Evolutionary conservation across 495 filamentous ascomycete species (phyloP).

Genomic region (Neurospora sp.): DNA sequence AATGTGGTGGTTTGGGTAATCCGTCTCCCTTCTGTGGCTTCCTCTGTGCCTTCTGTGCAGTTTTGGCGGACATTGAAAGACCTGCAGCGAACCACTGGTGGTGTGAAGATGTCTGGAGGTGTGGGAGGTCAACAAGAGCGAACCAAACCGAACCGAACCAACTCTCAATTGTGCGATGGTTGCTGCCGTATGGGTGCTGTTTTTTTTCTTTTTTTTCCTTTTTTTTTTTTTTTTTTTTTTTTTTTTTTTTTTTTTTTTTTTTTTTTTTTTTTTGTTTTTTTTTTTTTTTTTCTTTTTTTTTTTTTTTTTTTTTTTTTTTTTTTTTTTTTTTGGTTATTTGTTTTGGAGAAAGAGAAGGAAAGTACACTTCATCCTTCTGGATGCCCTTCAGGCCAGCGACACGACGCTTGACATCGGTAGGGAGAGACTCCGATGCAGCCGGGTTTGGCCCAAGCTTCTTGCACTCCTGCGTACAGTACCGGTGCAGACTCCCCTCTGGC

Average conservation of each 20-base stretch:
- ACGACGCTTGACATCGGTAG: conserved; percentile 75
- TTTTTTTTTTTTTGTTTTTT: background rate
- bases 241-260: background rate
- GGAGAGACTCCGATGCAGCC: conserved; percentile 94
- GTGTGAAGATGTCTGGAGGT: background rate
- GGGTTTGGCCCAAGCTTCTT: no score
- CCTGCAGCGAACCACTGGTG: no score
- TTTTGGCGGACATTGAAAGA: no score
- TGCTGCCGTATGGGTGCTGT: background rate
- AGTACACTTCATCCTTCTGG: conserved; percentile 59
- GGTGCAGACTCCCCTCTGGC: no score
- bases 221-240: no score
- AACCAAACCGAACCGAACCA: background rate
- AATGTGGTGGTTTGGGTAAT: background rate
- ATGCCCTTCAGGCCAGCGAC: conserved; percentile 93
- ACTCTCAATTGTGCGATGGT: background rate
- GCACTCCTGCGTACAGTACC: no score
- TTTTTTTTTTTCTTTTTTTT: background rate
- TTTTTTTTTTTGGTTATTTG: background rate
- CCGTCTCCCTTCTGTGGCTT: background rate
- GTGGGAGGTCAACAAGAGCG: background rate
- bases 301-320: background rate
- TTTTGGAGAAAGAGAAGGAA: no score
- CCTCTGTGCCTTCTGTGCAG: no score
- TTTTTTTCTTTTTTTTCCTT: background rate